Base-by-base conservation (phyloP, 768 basidiomycete genomes). In the Leccinum truebloodii region DNA sequence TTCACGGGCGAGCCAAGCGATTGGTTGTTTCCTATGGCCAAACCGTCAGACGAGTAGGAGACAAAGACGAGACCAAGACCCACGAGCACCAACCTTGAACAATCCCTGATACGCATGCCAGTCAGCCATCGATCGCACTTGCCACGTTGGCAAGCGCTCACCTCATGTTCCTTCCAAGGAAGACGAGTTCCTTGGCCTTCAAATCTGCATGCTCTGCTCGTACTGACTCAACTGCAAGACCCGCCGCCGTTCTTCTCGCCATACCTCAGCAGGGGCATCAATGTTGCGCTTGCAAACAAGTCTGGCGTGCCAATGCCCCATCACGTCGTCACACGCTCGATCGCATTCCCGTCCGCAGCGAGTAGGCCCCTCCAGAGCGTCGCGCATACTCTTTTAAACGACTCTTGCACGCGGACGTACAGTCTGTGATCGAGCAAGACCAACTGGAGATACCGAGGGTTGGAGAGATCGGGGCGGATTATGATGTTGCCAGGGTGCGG, bases 1-100 rank as follows among this genome's bases (percentile, higher is more conserved):
- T 95, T 95, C 1, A 94, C 90, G 0, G 94, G 94, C 3, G 90
- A 90, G 14, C 91, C 90, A 39, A 95, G 84, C 2, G 82, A 77
- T 72, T 94, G 90, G 66, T 94, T 94, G 73, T 93, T 93, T 18
- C 88, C 82, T 87, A 14, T 0, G 2, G 37, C 6, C 14, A 10
- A 34, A 28, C 13, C 8, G 22, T 59, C 34, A 2, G 30, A 30
- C 30, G 30, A 9, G 30, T 9, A 30, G 30, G 30, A 30, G 30
- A 30, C 26, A 5, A 26, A 26, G 26, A 26, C 26, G 26, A 26
- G 26, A 26, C 30, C 30, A 30, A n/a, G 8, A 13, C 16, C 3
- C 32, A 34, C 32, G 41, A 16, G 16, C n/a, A 59, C 61, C 12
- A 7, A 70, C 78, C 78, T 64, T 79, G 77, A 16, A 80, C 76